Percentiles rank a stretch among this genome's conserved stretches.
These are phyloP conservation scores for Luffa aegyptiaca DNA, from an alignment of 306 rosid genomes.

Conservation along the genomic window DNA sequence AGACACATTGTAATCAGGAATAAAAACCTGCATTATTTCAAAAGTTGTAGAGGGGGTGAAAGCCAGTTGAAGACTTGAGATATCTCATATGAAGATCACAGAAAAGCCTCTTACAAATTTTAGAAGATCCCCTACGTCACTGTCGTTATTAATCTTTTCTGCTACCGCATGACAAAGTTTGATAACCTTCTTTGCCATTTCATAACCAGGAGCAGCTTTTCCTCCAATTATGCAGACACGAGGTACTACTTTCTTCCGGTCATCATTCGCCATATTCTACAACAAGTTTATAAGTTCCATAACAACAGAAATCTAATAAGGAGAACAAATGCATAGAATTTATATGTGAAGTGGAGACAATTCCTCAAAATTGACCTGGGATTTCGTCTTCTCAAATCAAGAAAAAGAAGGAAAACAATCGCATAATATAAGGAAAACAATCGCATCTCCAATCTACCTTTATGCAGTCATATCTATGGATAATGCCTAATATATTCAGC, in stretches of 20 bases:
- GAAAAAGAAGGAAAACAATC: background rate
- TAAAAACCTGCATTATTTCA: slow-evolving; percentile 42
- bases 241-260: slow-evolving; percentile 50
- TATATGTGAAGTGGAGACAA: background rate
- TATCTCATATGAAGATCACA: background rate
- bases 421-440: background rate
- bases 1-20: slow-evolving; percentile 69
- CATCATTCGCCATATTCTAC: slow-evolving; percentile 52
- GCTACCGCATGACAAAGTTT: slow-evolving; percentile 62
- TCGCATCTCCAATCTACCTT: slow-evolving; percentile 30
- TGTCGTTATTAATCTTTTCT: slow-evolving; percentile 49
- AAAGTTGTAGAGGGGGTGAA: slow-evolving; percentile 13
- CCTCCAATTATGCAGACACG: slow-evolving; percentile 80
- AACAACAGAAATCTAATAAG: background rate
- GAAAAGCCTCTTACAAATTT: slow-evolving; percentile 29
- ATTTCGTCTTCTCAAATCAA: background rate
- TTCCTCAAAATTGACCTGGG: background rate
- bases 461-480: slow-evolving; percentile 65
- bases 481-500: slow-evolving; percentile 61
- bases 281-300: background rate
- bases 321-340: background rate
- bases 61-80: slow-evolving; percentile 6
- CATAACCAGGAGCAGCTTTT: slow-evolving; percentile 76
- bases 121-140: slow-evolving; percentile 56
- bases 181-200: slow-evolving; percentile 58